Conservation (phyloP, 208 protist genomes). For the Acanthamoeba royreba region DNA sequence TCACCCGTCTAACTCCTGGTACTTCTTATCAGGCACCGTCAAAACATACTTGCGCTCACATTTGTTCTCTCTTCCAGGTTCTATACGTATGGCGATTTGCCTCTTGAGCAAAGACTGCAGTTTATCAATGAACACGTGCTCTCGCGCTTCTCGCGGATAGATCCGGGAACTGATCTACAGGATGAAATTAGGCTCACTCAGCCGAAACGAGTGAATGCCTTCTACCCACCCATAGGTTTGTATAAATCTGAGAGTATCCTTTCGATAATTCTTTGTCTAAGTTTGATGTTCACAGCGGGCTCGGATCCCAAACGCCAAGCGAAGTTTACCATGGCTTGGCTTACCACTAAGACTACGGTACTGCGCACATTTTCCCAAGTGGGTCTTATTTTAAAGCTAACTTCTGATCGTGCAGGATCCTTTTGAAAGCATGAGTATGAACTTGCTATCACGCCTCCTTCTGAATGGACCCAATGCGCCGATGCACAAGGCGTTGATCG, state of each 20-base stretch:
- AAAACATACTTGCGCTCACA: not conserved
- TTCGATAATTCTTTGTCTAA: not conserved
- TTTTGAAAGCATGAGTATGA: conserved; percentile 59
- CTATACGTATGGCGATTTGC: conserved; percentile 38
- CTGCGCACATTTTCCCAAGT: no score
- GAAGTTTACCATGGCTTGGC: conserved; percentile 51
- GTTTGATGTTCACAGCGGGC: not conserved
- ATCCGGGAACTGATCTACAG: not conserved
- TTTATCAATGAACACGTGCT: not conserved
- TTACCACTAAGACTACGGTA: conserved; percentile 45
- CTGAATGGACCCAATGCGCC: conserved; percentile 61
- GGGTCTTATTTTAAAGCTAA: no score
- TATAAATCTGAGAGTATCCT: not conserved
- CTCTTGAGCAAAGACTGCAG: not conserved
- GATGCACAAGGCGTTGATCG: conserved; percentile 68
- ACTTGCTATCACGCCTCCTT: conserved; percentile 55
- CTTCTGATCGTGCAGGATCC: conserved; percentile 24
- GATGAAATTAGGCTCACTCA: not conserved
- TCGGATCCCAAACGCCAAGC: not conserved
- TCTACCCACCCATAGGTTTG: not conserved
- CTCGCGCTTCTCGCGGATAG: not conserved
- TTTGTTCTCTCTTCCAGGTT: not conserved
- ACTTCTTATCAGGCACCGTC: conserved; percentile 65
- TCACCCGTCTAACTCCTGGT: conserved; percentile 70
- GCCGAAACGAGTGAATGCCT: not conserved